A percentile compares a stretch with the other conserved stretches of the same genome.
These are phyloP conservation scores for Rhododendron vialii DNA, from an alignment of 148 eudicot genomes.

Conservation along the genomic window DNA sequence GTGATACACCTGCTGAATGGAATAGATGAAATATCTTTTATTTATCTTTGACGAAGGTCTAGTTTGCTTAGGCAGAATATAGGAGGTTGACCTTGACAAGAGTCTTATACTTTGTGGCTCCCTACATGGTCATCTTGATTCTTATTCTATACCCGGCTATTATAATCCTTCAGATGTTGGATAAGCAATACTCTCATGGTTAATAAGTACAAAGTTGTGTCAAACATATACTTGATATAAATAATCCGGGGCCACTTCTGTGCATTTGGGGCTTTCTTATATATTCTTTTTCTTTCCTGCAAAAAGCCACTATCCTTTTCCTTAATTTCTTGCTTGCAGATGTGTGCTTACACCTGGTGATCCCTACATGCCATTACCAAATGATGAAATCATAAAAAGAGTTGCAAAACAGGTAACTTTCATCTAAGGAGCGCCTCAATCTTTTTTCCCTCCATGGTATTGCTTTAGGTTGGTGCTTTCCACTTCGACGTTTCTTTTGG, in stretches of 20 bases:
- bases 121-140: neutral
- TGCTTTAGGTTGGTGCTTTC: neutral
- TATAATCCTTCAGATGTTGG: neutral
- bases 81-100: neutral
- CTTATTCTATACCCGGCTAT: neutral
- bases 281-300: neutral
- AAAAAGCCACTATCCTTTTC: neutral
- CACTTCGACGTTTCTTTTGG: neutral
- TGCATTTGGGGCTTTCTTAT: neutral
- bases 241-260: neutral
- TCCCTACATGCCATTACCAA: constrained; percentile 91
- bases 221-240: neutral
- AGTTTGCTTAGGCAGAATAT: neutral
- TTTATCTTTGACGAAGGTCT: neutral
- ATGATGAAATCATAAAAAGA: constrained; percentile 75
- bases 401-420: constrained; percentile 82
- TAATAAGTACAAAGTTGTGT: neutral
- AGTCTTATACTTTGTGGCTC: neutral
- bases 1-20: neutral
- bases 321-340: constrained; percentile 42
- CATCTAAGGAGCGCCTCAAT: neutral
- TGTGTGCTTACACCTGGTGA: constrained; percentile 99
- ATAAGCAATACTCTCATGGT: neutral
- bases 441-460: neutral
- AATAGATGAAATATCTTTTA: neutral